A percentile compares a stretch with the other conserved stretches of the same genome.
phyloP scores from a whole-genome alignment of 1,284 basidiomycete genomes.

The Ganoderma sp. region DNA sequence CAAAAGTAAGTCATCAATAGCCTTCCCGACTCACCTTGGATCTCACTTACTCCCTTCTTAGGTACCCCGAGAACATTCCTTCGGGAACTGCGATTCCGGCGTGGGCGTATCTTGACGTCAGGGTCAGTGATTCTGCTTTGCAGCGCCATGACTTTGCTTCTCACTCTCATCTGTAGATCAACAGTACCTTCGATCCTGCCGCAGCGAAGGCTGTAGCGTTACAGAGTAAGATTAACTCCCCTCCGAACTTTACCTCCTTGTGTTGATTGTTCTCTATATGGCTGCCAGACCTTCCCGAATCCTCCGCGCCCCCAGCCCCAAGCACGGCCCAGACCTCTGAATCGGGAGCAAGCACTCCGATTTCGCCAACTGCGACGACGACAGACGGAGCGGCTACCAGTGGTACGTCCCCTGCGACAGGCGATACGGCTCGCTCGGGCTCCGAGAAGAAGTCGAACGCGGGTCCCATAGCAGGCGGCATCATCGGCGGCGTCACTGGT shows the following conservation, averaged over 20 bases:
- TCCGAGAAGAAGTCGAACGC: slow-evolving; percentile 21
- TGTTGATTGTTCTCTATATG: no score
- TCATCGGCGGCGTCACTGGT: slow-evolving; percentile 18
- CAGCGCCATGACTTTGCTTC: not conserved
- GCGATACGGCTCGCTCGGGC: not conserved
- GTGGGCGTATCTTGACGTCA: slow-evolving; percentile 28
- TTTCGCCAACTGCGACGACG: slow-evolving; percentile 1
- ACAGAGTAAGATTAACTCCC: no score
- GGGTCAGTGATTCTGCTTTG: slow-evolving; percentile 1
- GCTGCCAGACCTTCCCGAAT: no score
- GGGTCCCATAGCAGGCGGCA: slow-evolving; percentile 20
- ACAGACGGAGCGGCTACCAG: not conserved
- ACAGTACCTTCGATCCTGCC: no score
- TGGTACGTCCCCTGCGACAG: slow-evolving; percentile 3
- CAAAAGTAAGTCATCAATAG: slow-evolving; percentile 5
- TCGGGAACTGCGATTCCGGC: slow-evolving; percentile 22
- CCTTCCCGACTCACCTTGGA: not conserved
- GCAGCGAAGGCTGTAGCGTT: no score
- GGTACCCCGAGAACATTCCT: slow-evolving; percentile 22
- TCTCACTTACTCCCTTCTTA: not conserved
- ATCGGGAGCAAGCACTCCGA: not conserved
- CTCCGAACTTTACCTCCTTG: no score
- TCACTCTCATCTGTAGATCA: no score
- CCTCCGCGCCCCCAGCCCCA: slow-evolving; percentile 7
- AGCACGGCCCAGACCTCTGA: slow-evolving; percentile 1